phyloP scores from a whole-genome alignment of 345 rosid species.

The Gossypium raimondii region DNA sequence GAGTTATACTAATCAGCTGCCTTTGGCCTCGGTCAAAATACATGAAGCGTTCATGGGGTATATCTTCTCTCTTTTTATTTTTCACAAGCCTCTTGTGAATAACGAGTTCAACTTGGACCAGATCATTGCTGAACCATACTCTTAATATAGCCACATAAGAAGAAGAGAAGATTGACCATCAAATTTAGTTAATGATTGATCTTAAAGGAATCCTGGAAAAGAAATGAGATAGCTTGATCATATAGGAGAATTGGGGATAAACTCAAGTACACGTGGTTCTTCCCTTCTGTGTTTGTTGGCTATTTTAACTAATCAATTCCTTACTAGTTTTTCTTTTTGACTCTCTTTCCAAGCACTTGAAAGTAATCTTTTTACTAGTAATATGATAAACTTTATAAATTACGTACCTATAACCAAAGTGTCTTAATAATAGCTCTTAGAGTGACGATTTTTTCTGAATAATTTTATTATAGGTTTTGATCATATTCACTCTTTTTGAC shows the following conservation, averaged over 20 bases:
- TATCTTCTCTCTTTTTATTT: not conserved
- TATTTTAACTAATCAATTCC: not conserved
- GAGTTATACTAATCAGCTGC: not conserved
- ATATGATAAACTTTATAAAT: not conserved
- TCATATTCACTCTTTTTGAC: fast-evolving
- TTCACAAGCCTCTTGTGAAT: not conserved
- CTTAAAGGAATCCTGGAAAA: not conserved
- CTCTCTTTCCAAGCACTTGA: not conserved
- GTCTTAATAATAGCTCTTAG: too few species aligned
- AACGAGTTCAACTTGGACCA: constrained; percentile 1
- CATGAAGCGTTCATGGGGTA: not conserved
- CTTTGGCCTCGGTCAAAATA: not conserved
- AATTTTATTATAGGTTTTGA: too few species aligned
- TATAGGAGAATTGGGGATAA: not conserved
- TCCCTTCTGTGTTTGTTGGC: not conserved
- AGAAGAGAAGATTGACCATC: not conserved
- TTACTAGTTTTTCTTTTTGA: too few species aligned
- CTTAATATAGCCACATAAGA: not conserved
- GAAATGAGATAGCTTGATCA: not conserved
- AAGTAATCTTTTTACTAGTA: not conserved
- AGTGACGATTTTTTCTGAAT: too few species aligned
- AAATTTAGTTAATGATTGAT: not conserved
- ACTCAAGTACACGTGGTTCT: not conserved
- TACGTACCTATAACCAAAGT: too few species aligned
- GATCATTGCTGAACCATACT: not conserved